Percentiles rank a stretch among this genome's conserved stretches.
Conservation (phyloP, 2,329 filamentous ascomycete genomes). For the Fusarium nanum region DNA sequence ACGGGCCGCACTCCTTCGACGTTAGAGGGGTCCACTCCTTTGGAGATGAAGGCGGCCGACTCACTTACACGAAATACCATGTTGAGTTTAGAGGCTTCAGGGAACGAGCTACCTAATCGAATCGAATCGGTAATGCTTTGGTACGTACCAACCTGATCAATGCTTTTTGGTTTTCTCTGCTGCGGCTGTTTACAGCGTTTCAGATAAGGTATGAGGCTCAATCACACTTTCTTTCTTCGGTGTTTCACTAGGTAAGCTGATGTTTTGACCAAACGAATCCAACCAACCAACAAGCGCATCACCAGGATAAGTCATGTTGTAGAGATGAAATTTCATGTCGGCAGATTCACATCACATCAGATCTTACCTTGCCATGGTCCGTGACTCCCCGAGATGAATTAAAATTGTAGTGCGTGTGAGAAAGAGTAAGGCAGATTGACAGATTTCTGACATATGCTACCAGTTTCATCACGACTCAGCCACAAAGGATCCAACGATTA, state of each 20-base stretch:
- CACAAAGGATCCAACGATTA: slow-evolving; percentile 5
- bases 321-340: not conserved
- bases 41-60: slow-evolving; percentile 14
- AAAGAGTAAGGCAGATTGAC: slow-evolving; percentile 21
- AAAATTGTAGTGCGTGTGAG: slow-evolving; percentile 15
- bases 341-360: slow-evolving; percentile 20
- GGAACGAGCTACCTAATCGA: not conserved
- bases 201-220: slow-evolving; percentile 21
- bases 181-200: slow-evolving; percentile 18
- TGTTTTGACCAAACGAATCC: not conserved
- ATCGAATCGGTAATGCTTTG: not conserved
- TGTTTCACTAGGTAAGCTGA: slow-evolving; percentile 5
- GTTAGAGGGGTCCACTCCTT: not conserved
- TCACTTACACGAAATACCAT: slow-evolving; percentile 6
- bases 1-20: slow-evolving; percentile 28
- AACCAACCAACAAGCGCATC: slow-evolving; percentile 1
- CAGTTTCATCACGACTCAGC: slow-evolving; percentile 20
- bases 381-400: slow-evolving; percentile 15
- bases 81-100: not conserved
- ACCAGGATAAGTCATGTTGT: not conserved
- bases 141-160: not conserved
- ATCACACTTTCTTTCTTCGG: not conserved
- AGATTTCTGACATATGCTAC: not conserved
- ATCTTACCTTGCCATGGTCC: slow-evolving; percentile 10
- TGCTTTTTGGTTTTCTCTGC: not conserved